Conservation (phyloP, 352 stramenopile genomes). For the Globisporangium acanthophoron region DNA sequence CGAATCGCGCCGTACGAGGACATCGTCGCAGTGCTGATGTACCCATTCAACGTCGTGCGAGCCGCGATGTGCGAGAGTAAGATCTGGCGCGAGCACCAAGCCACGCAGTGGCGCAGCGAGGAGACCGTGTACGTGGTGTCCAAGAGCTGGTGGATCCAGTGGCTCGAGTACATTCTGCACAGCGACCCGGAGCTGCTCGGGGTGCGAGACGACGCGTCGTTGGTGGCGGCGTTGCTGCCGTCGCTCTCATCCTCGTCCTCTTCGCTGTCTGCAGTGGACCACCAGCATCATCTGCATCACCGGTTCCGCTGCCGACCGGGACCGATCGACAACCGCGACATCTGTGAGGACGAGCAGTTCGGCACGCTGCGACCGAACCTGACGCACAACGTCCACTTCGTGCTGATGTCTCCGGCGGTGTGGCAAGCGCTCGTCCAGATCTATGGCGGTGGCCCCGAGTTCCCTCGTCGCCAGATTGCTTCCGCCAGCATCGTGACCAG, state of each 20-base stretch:
- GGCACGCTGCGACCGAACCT: conserved; percentile 33
- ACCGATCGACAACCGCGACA: conserved; percentile 33
- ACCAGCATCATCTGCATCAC: conserved; percentile 10
- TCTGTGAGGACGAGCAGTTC: conserved; percentile 34
- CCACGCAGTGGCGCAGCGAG: conserved; percentile 30
- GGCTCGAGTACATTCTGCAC: conserved; percentile 29
- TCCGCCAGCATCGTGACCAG: conserved; percentile 2
- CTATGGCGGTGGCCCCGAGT: conserved; percentile 51
- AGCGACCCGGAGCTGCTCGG: conserved; percentile 7
- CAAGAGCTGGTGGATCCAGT: conserved; percentile 53
- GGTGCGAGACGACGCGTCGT: conserved; percentile 1
- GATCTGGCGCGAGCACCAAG: conserved; percentile 30
- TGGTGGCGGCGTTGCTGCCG: not conserved
- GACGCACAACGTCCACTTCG: conserved; percentile 30
- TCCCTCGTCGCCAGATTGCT: conserved; percentile 27
- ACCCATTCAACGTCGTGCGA: conserved; percentile 50
- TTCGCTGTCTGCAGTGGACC: not conserved
- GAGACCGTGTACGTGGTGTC: conserved; percentile 49
- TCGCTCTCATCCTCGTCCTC: not conserved
- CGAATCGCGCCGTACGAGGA: conserved; percentile 21
- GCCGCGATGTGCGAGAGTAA: conserved; percentile 35
- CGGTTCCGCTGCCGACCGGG: conserved; percentile 27
- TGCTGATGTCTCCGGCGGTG: conserved; percentile 32
- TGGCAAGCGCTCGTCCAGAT: conserved; percentile 49
- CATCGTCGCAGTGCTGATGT: conserved; percentile 40